A percentile compares a stretch with the other conserved stretches of the same genome.
Evolutionary conservation across 2,329 filamentous ascomycete genomes (phyloP).

Genomic region (Fusarium continuum): DNA sequence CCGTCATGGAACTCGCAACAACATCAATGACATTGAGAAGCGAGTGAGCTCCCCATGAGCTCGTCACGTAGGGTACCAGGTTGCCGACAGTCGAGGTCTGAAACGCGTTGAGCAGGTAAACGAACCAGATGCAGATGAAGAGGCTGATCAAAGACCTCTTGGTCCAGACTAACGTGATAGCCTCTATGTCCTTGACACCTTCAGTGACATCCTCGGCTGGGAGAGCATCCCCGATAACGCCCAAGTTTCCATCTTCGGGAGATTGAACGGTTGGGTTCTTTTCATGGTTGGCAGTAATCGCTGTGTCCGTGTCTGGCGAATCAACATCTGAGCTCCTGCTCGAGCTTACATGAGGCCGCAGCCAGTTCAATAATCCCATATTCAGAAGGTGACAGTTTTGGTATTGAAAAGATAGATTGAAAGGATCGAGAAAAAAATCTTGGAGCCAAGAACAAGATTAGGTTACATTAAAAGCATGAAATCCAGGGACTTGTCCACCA

Average conservation of each 20-base stretch:
- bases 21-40: conserved; percentile 16
- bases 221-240: background rate
- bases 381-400: background rate
- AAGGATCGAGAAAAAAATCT: background rate
- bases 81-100: conserved; percentile 51
- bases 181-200: conserved; percentile 31
- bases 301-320: conserved; percentile 4
- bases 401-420: background rate
- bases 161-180: conserved; percentile 14
- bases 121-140: conserved; percentile 22
- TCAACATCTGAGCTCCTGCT: conserved; percentile 7
- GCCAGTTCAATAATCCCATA: conserved; percentile 7
- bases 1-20: conserved; percentile 4
- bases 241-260: conserved; percentile 14
- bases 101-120: conserved; percentile 8
- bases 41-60: background rate
- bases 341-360: background rate
- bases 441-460: background rate
- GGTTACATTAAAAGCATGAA: background rate
- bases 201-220: conserved; percentile 28
- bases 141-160: conserved; percentile 2
- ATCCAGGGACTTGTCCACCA: background rate
- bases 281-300: background rate
- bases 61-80: conserved; percentile 3
- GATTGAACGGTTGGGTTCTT: background rate